Percentiles rank a stretch among this genome's conserved stretches.
These are phyloP conservation scores for Penicillium paxilli DNA, from an alignment of 495 filamentous ascomycete species.

Conservation along the genomic window DNA sequence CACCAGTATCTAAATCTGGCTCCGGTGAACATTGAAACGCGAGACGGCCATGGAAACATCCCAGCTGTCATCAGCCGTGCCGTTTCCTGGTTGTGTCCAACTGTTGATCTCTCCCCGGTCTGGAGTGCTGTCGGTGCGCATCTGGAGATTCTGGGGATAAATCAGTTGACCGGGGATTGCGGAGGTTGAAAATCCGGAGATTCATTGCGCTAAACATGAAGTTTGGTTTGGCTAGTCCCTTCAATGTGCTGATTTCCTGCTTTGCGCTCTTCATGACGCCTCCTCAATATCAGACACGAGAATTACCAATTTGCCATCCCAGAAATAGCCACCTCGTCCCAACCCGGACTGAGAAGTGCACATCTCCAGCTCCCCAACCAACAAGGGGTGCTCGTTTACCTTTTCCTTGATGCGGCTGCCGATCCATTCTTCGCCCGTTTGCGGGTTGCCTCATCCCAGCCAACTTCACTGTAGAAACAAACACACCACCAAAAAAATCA, in stretches of 20 bases:
- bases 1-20: neutral
- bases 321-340: neutral
- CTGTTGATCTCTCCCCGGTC: neutral
- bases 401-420: constrained; percentile 17
- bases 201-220: neutral
- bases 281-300: neutral
- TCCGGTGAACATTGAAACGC: neutral
- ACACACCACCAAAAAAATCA: neutral
- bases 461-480: neutral
- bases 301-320: neutral
- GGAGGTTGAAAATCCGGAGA: constrained; percentile 5
- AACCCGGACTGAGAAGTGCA: neutral
- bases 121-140: neutral
- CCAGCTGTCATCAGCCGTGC: too few species aligned
- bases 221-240: neutral
- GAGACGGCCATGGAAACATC: neutral
- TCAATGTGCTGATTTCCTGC: too few species aligned
- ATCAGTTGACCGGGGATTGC: neutral
- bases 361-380: neutral
- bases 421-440: constrained; percentile 8
- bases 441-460: neutral
- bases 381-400: constrained; percentile 2
- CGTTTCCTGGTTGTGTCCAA: neutral
- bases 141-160: neutral
- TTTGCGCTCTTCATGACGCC: too few species aligned